These are phyloP conservation scores for Eucalyptus erythrocorys DNA, from an alignment of 345 rosid species.

Conservation along the genomic window DNA sequence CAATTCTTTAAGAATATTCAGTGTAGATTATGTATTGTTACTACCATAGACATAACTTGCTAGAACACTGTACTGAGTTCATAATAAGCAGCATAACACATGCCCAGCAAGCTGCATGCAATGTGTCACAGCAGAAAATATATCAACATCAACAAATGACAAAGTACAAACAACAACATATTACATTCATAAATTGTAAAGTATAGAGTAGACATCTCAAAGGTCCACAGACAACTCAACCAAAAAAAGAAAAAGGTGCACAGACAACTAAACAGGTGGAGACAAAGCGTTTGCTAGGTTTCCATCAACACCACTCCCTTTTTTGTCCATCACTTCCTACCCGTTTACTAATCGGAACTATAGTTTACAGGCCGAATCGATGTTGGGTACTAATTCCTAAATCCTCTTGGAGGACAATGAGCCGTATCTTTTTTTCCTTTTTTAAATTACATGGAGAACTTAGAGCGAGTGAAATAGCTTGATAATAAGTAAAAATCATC, in stretches of 20 bases:
- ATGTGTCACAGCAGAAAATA: neutral
- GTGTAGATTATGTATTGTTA: neutral
- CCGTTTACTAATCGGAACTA: neutral
- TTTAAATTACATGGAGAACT: neutral
- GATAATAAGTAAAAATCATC: neutral
- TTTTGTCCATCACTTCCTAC: neutral
- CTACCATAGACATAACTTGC: neutral
- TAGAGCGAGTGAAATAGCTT: neutral
- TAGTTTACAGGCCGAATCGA: neutral
- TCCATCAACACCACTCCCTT: neutral
- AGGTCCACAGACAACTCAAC: neutral
- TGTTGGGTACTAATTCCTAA: neutral
- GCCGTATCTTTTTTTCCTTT: neutral
- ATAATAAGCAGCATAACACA: neutral
- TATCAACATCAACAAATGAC: neutral
- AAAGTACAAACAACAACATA: neutral
- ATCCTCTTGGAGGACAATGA: neutral
- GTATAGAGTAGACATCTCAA: neutral
- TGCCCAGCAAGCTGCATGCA: neutral
- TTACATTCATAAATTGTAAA: neutral
- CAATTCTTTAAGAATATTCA: neutral
- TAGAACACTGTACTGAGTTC: neutral
- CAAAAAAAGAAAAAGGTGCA: neutral
- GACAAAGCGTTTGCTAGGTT: neutral
- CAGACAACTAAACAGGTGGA: neutral